Percentiles rank a stretch among this genome's conserved stretches.
Conservation (phyloP, 202 grass and related monocot species). For the Setaria viridis region DNA sequence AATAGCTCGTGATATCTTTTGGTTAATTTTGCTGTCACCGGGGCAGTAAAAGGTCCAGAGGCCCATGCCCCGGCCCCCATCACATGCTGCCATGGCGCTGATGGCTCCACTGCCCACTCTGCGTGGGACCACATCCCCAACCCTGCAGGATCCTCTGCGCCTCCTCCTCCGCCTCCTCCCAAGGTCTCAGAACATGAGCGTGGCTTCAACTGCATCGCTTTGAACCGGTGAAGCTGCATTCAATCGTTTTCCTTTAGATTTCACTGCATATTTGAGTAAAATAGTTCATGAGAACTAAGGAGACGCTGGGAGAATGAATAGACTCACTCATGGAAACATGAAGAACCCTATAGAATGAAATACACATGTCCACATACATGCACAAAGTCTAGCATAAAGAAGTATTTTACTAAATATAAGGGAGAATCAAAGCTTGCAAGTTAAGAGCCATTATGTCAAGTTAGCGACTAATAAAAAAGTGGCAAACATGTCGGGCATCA, state of each 20-base stretch:
- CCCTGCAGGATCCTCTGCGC: constrained; percentile 36
- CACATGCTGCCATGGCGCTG: constrained; percentile 43
- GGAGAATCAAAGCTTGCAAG: not conserved
- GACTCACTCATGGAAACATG: not conserved
- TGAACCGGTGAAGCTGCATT: not conserved
- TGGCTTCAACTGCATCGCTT: not conserved
- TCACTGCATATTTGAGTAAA: not conserved
- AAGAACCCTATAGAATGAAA: not conserved
- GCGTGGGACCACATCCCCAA: constrained; percentile 24
- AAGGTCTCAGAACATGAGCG: not conserved
- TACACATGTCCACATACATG: not conserved
- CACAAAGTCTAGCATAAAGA: accelerated
- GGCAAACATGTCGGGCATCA: not conserved
- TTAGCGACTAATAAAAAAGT: not conserved
- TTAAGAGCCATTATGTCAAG: not conserved
- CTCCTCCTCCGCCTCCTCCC: not conserved
- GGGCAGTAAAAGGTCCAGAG: constrained; percentile 53
- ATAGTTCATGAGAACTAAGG: not conserved
- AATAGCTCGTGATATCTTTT: constrained; percentile 47
- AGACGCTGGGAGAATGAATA: not conserved
- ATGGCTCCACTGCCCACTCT: constrained; percentile 40
- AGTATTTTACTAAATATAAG: not conserved
- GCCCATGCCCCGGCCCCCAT: constrained; percentile 44
- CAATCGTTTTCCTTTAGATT: not conserved
- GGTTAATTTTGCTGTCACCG: constrained; percentile 20